Base-by-base conservation (phyloP, 2,329 filamentous ascomycete species). In the Aspergillus sp. region DNA sequence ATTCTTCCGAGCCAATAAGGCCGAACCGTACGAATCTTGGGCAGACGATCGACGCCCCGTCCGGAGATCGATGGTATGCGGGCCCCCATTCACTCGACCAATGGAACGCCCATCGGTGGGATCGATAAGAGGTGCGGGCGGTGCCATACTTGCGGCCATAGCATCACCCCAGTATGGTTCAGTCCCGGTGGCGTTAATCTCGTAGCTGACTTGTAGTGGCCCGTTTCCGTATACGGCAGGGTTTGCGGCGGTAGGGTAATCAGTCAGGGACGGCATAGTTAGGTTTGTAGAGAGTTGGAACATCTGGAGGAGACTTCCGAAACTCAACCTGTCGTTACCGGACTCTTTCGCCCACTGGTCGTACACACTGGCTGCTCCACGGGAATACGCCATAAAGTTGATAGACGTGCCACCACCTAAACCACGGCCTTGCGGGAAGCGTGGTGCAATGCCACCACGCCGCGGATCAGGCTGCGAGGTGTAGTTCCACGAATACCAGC, bases 331-430 rank as follows among this genome's bases (percentile, higher is more conserved):
- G 23, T 43, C 27, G 27, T 19, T 35, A 2, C 45, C 45, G 2
- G 27, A 35, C 9, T 12, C 9, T 6, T 35, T 31, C 3, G 45
- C 45, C 45, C 45, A 48, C 2, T 48, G 8, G 2, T 48, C 45
- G 31, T 48, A 48, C 4, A 48, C 27, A 3, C 27, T 35, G 31
- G 45, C 27, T 35, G 45, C 45, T 3, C 45, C 45, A 15, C 45
- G 45, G 2, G 27, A 35, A 6, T 31, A 43, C 1, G 49, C 23
- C 39, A 43, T 27, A 67, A 87, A 88, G 72, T 88, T 88, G 49
- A 85, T 68, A 37, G 76, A 82, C 0, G 79, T 82, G 58, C 81
- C 83, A 12, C 85, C 85, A 39, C 85, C 85, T 0, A 87, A 80
- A 3, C 77, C 77, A 69, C 84, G 84, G 15, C 85, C 82, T 40